Conservation (phyloP, 495 filamentous ascomycete genomes). For the Xylaria flabelliformis region DNA sequence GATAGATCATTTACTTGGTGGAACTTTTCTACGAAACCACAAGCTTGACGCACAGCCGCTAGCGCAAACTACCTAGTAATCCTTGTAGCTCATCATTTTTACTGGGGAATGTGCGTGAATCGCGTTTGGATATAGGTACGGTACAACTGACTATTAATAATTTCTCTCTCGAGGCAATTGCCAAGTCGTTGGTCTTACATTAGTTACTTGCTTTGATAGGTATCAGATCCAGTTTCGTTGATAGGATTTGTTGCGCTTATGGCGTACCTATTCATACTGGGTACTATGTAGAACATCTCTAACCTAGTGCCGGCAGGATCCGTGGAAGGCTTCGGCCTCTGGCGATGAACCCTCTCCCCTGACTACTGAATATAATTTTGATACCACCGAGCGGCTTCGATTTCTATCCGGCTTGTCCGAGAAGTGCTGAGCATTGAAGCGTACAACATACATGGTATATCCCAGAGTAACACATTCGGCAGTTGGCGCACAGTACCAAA, state of each 20-base stretch:
- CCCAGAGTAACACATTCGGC: conserved; percentile 9
- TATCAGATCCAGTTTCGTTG: not conserved
- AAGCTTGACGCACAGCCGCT: conserved; percentile 5
- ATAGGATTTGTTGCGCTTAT: not conserved
- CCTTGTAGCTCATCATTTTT: conserved; percentile 7
- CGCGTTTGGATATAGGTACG: not conserved
- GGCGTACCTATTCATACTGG: not conserved
- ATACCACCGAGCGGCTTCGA: not conserved
- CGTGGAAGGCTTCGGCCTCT: not conserved
- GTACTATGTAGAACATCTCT: too few relatives aligned
- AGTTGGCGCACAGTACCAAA: conserved; percentile 18
- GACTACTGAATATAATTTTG: not conserved
- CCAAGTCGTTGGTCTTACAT: not conserved
- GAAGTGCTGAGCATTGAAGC: not conserved
- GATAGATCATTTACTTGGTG: not conserved
- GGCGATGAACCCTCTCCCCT: not conserved
- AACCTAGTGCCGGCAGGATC: conserved; percentile 2
- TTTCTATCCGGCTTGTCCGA: conserved; percentile 5
- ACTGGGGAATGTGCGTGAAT: not conserved
- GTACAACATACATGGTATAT: conserved; percentile 12
- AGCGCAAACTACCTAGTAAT: not conserved
- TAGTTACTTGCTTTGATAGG: not conserved
- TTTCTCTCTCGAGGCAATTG: not conserved
- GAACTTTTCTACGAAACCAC: conserved; percentile 2
- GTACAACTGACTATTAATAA: conserved; percentile 10